Conservation (phyloP, 1,284 basidiomycete genomes). For the Microbotryum lychnidis-dioicae region DNA sequence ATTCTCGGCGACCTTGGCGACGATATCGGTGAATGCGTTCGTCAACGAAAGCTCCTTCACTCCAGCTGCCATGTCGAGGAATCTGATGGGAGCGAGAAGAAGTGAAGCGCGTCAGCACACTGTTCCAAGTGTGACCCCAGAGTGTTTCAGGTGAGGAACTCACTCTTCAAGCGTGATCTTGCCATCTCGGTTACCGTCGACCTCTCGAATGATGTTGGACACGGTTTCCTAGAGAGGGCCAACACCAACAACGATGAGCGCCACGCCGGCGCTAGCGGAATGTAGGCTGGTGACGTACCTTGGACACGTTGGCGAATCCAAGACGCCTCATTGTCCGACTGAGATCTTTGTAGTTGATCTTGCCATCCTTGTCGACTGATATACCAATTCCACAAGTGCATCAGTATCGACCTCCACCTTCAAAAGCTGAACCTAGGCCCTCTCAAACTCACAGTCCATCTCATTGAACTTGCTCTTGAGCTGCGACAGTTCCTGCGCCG, state of each 20-base stretch:
- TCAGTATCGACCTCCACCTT: background rate
- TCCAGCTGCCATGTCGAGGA: constrained; percentile 60
- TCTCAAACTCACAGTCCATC: constrained; percentile 10
- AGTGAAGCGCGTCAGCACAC: background rate
- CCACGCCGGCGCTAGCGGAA: background rate
- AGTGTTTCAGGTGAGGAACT: background rate
- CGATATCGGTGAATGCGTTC: constrained; percentile 43
- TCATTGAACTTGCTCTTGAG: constrained; percentile 23
- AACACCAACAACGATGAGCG: background rate
- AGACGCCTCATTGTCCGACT: constrained; percentile 12
- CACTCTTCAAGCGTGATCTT: constrained; percentile 11
- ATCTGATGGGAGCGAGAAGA: constrained; percentile 51
- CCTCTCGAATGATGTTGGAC: constrained; percentile 12
- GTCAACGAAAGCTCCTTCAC: constrained; percentile 59
- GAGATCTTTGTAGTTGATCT: constrained; percentile 18
- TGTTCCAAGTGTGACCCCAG: too few species aligned
- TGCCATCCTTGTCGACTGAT: constrained; percentile 23
- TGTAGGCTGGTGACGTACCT: background rate
- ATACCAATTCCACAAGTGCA: too few species aligned
- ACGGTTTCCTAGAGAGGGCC: constrained; percentile 5
- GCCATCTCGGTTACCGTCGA: constrained; percentile 30
- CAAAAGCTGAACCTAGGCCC: background rate
- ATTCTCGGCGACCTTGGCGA: constrained; percentile 4
- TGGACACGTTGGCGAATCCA: constrained; percentile 11
- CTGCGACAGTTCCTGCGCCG: constrained; percentile 23